Evolutionary conservation across 352 stramenopile genomes (phyloP).

Genomic region (Porosira glacialis): DNA sequence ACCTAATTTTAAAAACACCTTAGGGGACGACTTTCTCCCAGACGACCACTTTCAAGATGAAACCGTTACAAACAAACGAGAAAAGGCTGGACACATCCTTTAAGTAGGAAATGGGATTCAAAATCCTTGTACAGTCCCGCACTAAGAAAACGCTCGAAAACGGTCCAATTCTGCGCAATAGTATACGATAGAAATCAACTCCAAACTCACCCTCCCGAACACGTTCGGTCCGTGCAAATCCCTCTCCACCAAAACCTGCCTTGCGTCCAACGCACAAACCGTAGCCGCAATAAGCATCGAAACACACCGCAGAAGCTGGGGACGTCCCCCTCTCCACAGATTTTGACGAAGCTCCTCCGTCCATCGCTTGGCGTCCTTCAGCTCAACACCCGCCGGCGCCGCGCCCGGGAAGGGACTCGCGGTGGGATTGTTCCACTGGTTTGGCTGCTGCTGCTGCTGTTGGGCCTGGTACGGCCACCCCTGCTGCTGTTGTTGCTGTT

Average conservation of each 20-base stretch:
- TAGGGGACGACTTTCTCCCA: too few species aligned
- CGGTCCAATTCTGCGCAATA: too few species aligned
- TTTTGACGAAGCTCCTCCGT: conserved; percentile 58
- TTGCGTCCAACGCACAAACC: conserved; percentile 56
- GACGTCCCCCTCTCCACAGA: conserved; percentile 49
- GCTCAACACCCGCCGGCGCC: too few species aligned
- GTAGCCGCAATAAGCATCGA: conserved; percentile 56
- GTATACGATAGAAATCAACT: too few species aligned
- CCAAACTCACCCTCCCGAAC: conserved; percentile 68
- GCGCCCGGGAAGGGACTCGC: neutral
- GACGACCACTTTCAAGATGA: too few species aligned
- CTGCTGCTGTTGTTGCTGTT: conserved; percentile 33
- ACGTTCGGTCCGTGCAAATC: conserved; percentile 51
- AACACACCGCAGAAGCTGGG: conserved; percentile 59
- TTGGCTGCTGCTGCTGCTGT: conserved; percentile 3
- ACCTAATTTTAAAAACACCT: too few species aligned
- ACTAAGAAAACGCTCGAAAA: too few species aligned
- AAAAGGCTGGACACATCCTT: too few species aligned
- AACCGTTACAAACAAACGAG: too few species aligned
- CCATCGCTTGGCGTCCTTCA: conserved; percentile 61
- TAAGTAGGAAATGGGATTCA: too few species aligned
- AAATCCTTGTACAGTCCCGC: too few species aligned
- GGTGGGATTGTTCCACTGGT: neutral
- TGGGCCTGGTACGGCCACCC: neutral
- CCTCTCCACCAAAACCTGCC: conserved; percentile 59